These are phyloP conservation scores for Leishmania gerbilli DNA, from an alignment of 208 protist species.

Conservation along the genomic window DNA sequence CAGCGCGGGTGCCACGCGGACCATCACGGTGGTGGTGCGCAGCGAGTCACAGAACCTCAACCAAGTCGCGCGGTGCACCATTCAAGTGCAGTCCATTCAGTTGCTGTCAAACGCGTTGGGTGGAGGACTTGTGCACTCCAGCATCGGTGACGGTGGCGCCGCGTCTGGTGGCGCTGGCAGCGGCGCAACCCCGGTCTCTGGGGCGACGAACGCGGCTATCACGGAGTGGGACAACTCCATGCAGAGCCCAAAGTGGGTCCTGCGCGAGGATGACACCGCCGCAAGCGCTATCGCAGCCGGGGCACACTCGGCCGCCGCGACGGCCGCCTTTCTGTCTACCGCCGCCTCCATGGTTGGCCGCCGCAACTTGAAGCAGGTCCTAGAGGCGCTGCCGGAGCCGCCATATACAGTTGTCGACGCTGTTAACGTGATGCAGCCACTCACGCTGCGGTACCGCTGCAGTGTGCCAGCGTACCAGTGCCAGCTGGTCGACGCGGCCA, in stretches of 20 bases:
- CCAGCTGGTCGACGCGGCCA: slow-evolving; percentile 19
- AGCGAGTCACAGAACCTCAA: slow-evolving; percentile 28
- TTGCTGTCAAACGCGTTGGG: background rate
- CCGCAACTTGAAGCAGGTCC: slow-evolving; percentile 72
- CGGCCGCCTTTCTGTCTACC: slow-evolving; percentile 23
- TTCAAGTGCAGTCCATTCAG: slow-evolving; percentile 37
- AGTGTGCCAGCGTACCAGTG: slow-evolving; percentile 60
- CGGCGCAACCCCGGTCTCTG: background rate
- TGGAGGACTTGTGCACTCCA: background rate
- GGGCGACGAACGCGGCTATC: slow-evolving; percentile 13
- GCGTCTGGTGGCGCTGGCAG: background rate
- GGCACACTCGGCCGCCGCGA: slow-evolving; percentile 10
- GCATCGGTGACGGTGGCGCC: slow-evolving; percentile 7
- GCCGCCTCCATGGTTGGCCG: slow-evolving; percentile 34
- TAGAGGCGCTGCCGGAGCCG: slow-evolving; percentile 80
- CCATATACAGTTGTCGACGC: slow-evolving; percentile 44
- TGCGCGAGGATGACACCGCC: slow-evolving; percentile 37
- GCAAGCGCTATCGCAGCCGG: slow-evolving; percentile 13
- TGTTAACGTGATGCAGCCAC: slow-evolving; percentile 44
- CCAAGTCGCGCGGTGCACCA: slow-evolving; percentile 15
- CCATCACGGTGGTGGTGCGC: slow-evolving; percentile 49
- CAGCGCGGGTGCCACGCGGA: slow-evolving; percentile 42
- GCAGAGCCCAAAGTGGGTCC: slow-evolving; percentile 64
- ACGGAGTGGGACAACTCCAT: slow-evolving; percentile 74
- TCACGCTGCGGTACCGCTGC: slow-evolving; percentile 74